Conservation (phyloP, 345 rosid species). For the Salix suchowensis region DNA sequence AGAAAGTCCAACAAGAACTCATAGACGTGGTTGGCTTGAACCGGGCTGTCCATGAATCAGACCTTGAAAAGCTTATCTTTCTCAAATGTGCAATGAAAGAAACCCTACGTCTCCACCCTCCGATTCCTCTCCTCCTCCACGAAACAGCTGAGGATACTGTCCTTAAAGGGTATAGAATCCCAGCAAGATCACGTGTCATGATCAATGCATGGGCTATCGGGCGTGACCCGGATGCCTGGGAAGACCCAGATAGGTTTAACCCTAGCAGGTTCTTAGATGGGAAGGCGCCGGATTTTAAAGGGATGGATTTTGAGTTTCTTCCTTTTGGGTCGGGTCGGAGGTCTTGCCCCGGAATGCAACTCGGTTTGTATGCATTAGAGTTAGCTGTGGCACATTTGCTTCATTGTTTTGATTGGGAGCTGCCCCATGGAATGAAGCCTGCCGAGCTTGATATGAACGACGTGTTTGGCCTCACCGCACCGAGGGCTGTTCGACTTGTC, state of each 20-base stretch:
- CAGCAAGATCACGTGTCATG: conserved; percentile 31
- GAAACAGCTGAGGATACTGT: conserved; percentile 31
- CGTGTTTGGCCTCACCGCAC: conserved; percentile 46
- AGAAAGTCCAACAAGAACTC: conserved; percentile 16
- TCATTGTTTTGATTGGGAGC: conserved; percentile 38
- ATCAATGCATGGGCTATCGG: conserved; percentile 46
- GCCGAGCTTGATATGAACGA: conserved; percentile 37
- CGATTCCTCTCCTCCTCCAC: conserved; percentile 37
- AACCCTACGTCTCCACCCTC: conserved; percentile 28
- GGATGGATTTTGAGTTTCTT: conserved; percentile 28
- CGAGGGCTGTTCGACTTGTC: conserved; percentile 34
- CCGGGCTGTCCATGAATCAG: conserved; percentile 13
- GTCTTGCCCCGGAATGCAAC: conserved; percentile 45
- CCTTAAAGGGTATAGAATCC: conserved; percentile 30
- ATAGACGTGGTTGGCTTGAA: conserved; percentile 14
- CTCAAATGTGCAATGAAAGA: conserved; percentile 23
- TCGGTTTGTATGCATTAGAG: conserved; percentile 38
- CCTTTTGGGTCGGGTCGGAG: conserved; percentile 44
- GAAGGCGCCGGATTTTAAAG: conserved; percentile 34
- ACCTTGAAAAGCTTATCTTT: conserved; percentile 14
- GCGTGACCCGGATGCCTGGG: conserved; percentile 27
- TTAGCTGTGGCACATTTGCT: conserved; percentile 31
- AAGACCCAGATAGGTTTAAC: conserved; percentile 28
- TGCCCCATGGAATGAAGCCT: conserved; percentile 35
- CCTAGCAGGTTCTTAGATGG: conserved; percentile 31